A percentile compares a stretch with the other conserved stretches of the same genome.
Evolutionary conservation across 2,329 filamentous ascomycete species (phyloP).

Genomic region (Neurospora crassa): DNA sequence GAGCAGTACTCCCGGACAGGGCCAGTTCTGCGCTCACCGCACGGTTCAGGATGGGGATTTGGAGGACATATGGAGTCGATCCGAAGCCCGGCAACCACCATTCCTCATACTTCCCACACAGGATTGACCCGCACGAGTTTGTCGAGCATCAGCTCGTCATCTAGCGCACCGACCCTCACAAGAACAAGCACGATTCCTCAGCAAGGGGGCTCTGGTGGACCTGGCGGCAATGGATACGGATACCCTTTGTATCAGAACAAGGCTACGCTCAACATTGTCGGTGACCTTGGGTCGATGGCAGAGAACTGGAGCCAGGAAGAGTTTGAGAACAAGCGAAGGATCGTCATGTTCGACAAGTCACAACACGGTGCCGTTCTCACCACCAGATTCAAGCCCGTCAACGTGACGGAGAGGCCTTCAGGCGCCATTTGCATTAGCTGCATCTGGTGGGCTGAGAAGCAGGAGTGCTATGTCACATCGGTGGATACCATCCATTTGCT

Average conservation of each 20-base stretch:
- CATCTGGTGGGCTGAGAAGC: constrained; percentile 91
- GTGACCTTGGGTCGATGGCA: constrained; percentile 77
- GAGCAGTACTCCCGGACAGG: constrained; percentile 35
- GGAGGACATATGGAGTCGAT: constrained; percentile 27
- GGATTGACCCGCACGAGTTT: constrained; percentile 36
- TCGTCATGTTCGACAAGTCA: constrained; percentile 79
- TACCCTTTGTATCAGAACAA: constrained; percentile 59
- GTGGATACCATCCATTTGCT: constrained; percentile 95
- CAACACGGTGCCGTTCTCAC: constrained; percentile 76
- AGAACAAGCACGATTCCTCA: constrained; percentile 45
- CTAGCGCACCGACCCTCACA: constrained; percentile 37
- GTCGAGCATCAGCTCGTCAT: constrained; percentile 36
- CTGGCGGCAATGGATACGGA: constrained; percentile 63
- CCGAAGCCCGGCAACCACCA: constrained; percentile 27
- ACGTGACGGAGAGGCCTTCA: constrained; percentile 66
- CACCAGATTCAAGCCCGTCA: constrained; percentile 68
- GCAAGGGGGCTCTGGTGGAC: constrained; percentile 25
- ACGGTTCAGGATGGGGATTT: constrained; percentile 22
- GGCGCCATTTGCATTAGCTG: constrained; percentile 94
- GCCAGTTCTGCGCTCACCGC: constrained; percentile 20
- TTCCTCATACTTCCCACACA: constrained; percentile 35
- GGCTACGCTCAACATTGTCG: constrained; percentile 74
- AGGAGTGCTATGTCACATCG: constrained; percentile 87
- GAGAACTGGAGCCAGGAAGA: constrained; percentile 78
- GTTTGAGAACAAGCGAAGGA: constrained; percentile 64